Base-by-base conservation (phyloP, 2,329 filamentous ascomycete species). In the Aspergillus terreus region DNA sequence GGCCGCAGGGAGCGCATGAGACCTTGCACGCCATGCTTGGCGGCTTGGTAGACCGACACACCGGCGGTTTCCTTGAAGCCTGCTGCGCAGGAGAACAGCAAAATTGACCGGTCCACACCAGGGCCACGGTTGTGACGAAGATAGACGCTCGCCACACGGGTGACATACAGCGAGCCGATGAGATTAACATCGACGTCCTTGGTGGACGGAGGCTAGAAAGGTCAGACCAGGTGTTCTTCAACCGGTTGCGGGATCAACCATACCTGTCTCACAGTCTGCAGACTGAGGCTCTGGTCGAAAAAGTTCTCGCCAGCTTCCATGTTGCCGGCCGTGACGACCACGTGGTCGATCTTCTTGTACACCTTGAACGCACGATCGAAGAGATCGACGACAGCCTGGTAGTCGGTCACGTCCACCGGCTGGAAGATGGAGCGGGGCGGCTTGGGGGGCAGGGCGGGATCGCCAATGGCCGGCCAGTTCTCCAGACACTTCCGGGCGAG, bases 11-110 rank as follows among this genome's bases (percentile, higher is more conserved):
- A 70, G 19, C 78, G 69, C 71, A 79, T 76, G 6, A 79, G 63
- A 0, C 78, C 78, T 25, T 78, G 66, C 0, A 81, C 71, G n/a
- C 75, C 77, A 54, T 80, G 78, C 56, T 81, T 79, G 5, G 71
- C 67, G 0, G 76, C 66, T 3, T 72, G 71, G 55, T 81, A 80
- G 21, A 78, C 66, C 46, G 74, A 73, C 1, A 79, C 60, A 0
- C 75, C 76, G 0, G 78, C 76, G 4, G 73, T 71, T 35, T 78
- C 75, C 14, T 74, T 75, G 56, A 80, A 78, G 2, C 77, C 77
- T 0, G 77, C 76, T 1, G 75, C 69, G 6, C 72, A 78, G 41
- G 73, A 72, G 32, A 77, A 68, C 9, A 78, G 66, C 0, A 70
- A 70, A 45, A 78, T 64, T 9, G 72, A 76, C 23, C 73, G 72